Base-by-base conservation (phyloP, 2,329 filamentous ascomycete genomes). In the Dryadomyces sulphureus region DNA sequence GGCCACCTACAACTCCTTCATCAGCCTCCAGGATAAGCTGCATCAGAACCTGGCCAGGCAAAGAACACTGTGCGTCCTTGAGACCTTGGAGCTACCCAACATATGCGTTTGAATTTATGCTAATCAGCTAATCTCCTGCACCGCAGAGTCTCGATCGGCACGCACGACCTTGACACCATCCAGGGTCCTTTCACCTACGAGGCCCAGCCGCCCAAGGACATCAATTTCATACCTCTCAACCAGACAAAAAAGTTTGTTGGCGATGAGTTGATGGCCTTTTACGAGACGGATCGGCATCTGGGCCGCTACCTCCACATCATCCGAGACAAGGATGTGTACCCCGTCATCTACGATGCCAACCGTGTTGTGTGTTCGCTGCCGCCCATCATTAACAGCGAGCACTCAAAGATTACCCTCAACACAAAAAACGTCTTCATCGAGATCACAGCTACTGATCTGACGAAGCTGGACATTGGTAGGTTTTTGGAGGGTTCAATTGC, bases 361-460 rank as follows among this genome's bases (percentile, higher is more conserved):
- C 75, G 79, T 38, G 78, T 77, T 39, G 88, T 98, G 32, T 90
- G 92, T 66, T 96, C 90, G 7, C 73, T 98, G 57, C 92, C 92
- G 1, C 92, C 92, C 17, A 96, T 98, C 57, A 98, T 98, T 72
- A 98, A 98, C 68, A 79, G 89, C 57, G 78, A 98, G 59, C 89
- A 92, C 66, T 95, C 89, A 57, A 98, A 98, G 67, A 98, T 98
- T 61, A 87, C 81, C 7, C 68, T 93, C 39, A 69, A 93, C 60
- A 96, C 89, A 48, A 90, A 76, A 59, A 95, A 98, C 58, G 78
- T 98, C 58, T 85, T 98, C 65, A 93, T 98, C 62, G 92, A 98
- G 65, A 52, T 94, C 57, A 98, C 92, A 7, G 93, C 89, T 36
- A 90, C 88, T 36, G 92, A 98, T 62, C 81, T 84, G 60, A 98